Evolutionary conservation across 208 protist species (phyloP), one percentile per base, ranked within the genome.

Genomic region (Tritrichomonas foetus): DNA sequence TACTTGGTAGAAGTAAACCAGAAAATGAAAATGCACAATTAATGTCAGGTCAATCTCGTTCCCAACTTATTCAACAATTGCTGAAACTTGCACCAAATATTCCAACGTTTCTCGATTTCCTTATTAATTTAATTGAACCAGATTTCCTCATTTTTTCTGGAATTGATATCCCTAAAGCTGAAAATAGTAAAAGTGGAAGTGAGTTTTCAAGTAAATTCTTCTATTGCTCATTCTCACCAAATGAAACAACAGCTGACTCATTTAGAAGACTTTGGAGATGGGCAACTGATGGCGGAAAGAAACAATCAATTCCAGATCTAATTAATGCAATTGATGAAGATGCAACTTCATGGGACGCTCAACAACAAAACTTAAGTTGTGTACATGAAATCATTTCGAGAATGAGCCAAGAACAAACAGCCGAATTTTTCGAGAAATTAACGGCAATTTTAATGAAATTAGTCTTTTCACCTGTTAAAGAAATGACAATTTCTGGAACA

Each of bases 231-330:
- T 89, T 89, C 30, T 57, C 41, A 27, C 78, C 78, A 57, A 61
- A 49, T 16, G 78, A 89, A 89, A 27, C 44, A 8, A 89, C 41
- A 89, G 41, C 41, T 0, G 20, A 49, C 9, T 2, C 41, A 2
- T 89, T 89, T 47, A 25, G 78, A 89, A 53, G 27, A 16, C 30
- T 89, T 0, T 89, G 47, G 14, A 89, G 44, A 53, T 89, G 47
- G 41, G 41, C 78, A 33, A 89, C 78, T 47, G 78, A 89, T 57
- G 78, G 78, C 5, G 78, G 78, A 53, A 89, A 89, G 47, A 53
- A 57, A 16, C 16, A 57, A 39, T n/a, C 13, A 89, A n/a, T 89
- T 36, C 16, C 44, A 39, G 41, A 44, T 36, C 14, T 89, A n/a
- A 89, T 89, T 47, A 57, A 89, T 20, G 41, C 47, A 27, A 89